Evolutionary conservation across 768 basidiomycete species (phyloP), one percentile per base, ranked within the genome.

Genomic region (Tulasnella sp.): DNA sequence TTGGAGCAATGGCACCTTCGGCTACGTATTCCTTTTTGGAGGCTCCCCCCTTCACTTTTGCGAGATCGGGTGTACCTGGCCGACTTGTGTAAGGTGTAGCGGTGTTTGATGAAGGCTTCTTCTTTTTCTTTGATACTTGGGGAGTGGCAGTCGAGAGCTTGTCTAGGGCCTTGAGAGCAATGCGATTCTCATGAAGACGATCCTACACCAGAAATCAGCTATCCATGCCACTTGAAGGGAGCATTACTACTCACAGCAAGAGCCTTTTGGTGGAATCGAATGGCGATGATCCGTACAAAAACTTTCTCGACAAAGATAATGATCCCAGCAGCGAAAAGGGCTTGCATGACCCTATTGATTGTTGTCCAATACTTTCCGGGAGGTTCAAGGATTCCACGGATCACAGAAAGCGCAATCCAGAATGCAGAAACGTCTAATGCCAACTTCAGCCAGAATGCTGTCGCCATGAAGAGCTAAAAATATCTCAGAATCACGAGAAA

Each of bases 241-340:
- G 22, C 16, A 4, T 27, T 12, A 24, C 3, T 16, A 37, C 32
- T 32, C 20, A 48, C 45, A 8, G 81, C 77, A 19, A 86, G 73
- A 1, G 83, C 82, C 49, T 75, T 81, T 56, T 77, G 72, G 61
- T 87, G 83, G 61, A 87, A 88, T 57, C 77, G 82, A 65, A 85
- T 85, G 25, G 85, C 83, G 39, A 86, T 76, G 54, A 79, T 78
- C 58, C 78, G 81, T 28, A 88, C 63, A 62, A 81, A 77, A 32
- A 82, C 62, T 61, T 76, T 77, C 60, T 77, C 75, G 25, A 62
- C 69, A 10, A 76, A 67, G 1, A 77, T 59, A 40, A 76, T 65
- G 28, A 74, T 47, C 0, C 63, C 59, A 0, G 67, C 62, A 9
- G 71, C 61, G 56, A 76, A 77, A 34, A 76, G 58, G 29, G 70